phyloP scores from a whole-genome alignment of 1,139 yeast species.

The Geotrichum carabidarum region DNA sequence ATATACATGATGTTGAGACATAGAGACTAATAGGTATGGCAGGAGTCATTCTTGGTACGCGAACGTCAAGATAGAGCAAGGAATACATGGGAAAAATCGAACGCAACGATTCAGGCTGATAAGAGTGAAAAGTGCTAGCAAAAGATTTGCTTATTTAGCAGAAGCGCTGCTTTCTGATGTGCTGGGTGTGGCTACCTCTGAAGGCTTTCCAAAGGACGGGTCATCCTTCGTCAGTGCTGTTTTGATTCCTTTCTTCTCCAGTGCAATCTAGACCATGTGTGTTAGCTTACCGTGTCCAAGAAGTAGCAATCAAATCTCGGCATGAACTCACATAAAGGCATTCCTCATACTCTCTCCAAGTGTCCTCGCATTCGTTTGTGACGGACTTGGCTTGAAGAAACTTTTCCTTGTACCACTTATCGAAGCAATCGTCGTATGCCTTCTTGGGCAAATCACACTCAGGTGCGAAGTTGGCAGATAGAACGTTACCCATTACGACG shows the following conservation, averaged over 20 bases:
- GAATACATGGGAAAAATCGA: too few species aligned
- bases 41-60: too few species aligned
- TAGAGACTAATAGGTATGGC: too few species aligned
- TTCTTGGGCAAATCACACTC: conserved; percentile 87
- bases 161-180: too few species aligned
- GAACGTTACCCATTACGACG: conserved; percentile 39
- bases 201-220: conserved; percentile 6
- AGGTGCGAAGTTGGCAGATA: conserved; percentile 95
- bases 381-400: conserved; percentile 61
- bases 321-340: conserved; percentile 61
- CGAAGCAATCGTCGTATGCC: conserved; percentile 87
- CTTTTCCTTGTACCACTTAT: conserved; percentile 92
- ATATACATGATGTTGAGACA: too few species aligned
- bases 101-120: too few species aligned
- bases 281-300: background rate
- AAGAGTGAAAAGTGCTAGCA: too few species aligned
- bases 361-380: conserved; percentile 78
- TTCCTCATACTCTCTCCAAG: conserved; percentile 80
- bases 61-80: too few species aligned
- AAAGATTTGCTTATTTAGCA: too few species aligned
- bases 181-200: background rate
- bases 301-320: background rate
- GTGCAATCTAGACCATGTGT: conserved; percentile 45
- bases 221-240: conserved; percentile 52
- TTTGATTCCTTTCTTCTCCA: conserved; percentile 65